Conservation (phyloP, 2,329 filamentous ascomycete genomes). For the Boeremia lycopersici region DNA sequence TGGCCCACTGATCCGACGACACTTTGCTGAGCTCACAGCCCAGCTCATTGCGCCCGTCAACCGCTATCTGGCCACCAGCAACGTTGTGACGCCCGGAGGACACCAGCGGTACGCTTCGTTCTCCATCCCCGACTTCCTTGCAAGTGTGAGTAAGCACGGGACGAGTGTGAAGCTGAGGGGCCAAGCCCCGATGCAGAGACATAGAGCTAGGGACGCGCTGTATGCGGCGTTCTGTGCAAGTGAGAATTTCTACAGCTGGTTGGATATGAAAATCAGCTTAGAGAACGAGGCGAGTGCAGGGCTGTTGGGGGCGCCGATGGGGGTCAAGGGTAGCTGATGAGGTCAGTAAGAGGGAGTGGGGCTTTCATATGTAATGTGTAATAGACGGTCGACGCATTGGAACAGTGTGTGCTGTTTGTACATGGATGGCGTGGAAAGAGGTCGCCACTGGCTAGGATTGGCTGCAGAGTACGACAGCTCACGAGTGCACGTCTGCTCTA, state of each 20-base stretch:
- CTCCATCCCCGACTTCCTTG: slow-evolving; percentile 44
- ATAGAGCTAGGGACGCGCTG: slow-evolving; percentile 43
- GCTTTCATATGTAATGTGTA: slow-evolving; percentile 5
- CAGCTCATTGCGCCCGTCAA: slow-evolving; percentile 50
- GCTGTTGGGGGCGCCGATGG: slow-evolving; percentile 29
- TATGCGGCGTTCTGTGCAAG: slow-evolving; percentile 48
- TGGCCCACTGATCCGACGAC: slow-evolving; percentile 48
- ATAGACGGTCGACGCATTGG: not conserved
- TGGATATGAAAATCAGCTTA: slow-evolving; percentile 50
- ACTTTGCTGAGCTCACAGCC: slow-evolving; percentile 50
- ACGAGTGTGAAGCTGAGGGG: slow-evolving; percentile 49
- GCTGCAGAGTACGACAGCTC: too few relatives aligned
- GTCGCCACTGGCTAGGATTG: too few relatives aligned
- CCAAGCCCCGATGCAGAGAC: slow-evolving; percentile 46
- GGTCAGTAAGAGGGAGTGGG: too few relatives aligned
- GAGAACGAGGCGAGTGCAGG: slow-evolving; percentile 50
- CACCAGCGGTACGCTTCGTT: slow-evolving; percentile 49
- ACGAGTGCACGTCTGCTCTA: too few relatives aligned
- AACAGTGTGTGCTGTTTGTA: too few relatives aligned
- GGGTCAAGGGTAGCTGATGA: not conserved
- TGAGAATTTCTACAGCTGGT: slow-evolving; percentile 50
- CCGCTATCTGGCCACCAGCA: slow-evolving; percentile 48
- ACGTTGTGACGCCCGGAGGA: slow-evolving; percentile 42
- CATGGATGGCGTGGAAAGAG: too few relatives aligned
- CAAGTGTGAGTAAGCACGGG: slow-evolving; percentile 47